phyloP scores from a whole-genome alignment of 1,139 yeast genomes.

The Pichia sp. region DNA sequence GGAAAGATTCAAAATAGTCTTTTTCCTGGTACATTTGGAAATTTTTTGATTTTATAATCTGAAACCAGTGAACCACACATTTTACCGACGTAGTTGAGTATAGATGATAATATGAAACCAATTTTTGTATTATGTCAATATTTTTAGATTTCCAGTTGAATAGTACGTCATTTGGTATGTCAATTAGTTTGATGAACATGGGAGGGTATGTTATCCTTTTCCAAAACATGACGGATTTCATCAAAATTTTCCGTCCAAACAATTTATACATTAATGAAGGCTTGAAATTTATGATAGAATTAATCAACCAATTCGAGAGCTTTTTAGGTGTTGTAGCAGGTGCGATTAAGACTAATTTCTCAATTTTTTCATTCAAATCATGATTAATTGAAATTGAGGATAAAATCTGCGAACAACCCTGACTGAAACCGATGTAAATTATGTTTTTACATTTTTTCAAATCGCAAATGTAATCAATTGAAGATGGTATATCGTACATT shows the following conservation, averaged over 20 bases:
- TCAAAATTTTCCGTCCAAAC: slow-evolving; percentile 65
- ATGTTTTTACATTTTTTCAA: slow-evolving; percentile 36
- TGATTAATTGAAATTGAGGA: slow-evolving; percentile 72
- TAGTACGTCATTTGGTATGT: slow-evolving; percentile 52
- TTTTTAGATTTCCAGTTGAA: slow-evolving; percentile 75
- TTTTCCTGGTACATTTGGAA: slow-evolving; percentile 85
- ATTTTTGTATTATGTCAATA: slow-evolving; percentile 64
- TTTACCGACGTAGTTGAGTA: slow-evolving; percentile 90
- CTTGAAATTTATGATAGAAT: slow-evolving; percentile 67
- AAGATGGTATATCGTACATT: slow-evolving; percentile 70
- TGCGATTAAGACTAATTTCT: slow-evolving; percentile 52
- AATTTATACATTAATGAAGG: slow-evolving; percentile 67
- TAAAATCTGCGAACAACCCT: slow-evolving; percentile 88
- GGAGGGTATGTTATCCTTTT: slow-evolving; percentile 77
- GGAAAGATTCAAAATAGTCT: slow-evolving; percentile 39
- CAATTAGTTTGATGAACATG: slow-evolving; percentile 66
- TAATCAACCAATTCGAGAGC: slow-evolving; percentile 64
- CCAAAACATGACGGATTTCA: slow-evolving; percentile 82
- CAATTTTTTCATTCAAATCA: slow-evolving; percentile 58
- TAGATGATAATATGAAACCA: slow-evolving; percentile 71
- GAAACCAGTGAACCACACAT: slow-evolving; percentile 95
- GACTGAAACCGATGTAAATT: slow-evolving; percentile 78
- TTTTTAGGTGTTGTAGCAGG: slow-evolving; percentile 96
- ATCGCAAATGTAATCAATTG: slow-evolving; percentile 53
- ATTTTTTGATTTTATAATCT: slow-evolving; percentile 68